Evolutionary conservation across 208 protist genomes (phyloP).

Genomic region (Leishmania braziliensis): DNA sequence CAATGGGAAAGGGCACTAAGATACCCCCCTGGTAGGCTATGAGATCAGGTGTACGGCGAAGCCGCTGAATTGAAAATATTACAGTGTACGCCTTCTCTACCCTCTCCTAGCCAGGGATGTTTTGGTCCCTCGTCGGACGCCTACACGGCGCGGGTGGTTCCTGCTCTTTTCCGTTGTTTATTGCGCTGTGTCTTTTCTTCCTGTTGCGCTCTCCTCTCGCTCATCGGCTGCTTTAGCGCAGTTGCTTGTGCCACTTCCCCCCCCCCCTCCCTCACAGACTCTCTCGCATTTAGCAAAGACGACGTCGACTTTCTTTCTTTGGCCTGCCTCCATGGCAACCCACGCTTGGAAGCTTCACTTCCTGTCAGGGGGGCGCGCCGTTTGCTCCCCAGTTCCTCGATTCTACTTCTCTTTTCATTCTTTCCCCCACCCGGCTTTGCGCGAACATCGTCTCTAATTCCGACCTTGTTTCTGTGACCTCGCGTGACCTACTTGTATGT

Average conservation of each 20-base stretch:
- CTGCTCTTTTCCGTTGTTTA: neutral
- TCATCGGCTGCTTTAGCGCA: neutral
- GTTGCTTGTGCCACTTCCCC: neutral
- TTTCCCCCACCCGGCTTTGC: neutral
- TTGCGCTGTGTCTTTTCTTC: neutral
- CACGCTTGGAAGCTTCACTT: neutral
- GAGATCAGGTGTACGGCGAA: neutral
- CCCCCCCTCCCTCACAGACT: neutral
- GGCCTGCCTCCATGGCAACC: neutral
- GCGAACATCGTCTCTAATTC: neutral
- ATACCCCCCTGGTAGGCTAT: neutral
- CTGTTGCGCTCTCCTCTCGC: neutral
- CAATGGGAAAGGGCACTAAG: neutral
- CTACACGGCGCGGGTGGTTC: neutral
- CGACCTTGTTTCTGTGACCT: neutral
- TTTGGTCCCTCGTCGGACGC: neutral
- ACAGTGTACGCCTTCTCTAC: neutral
- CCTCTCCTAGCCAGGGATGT: neutral
- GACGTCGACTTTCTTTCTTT: neutral
- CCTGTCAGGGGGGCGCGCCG: neutral
- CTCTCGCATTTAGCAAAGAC: neutral
- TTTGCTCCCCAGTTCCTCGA: slow-evolving; percentile 2
- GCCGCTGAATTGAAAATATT: neutral
- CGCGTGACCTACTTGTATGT: neutral
- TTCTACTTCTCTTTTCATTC: neutral